Evolutionary conservation across 257 asterid genomes (phyloP), one percentile per base, ranked within the genome.

Genomic region (Plantago elongata): DNA sequence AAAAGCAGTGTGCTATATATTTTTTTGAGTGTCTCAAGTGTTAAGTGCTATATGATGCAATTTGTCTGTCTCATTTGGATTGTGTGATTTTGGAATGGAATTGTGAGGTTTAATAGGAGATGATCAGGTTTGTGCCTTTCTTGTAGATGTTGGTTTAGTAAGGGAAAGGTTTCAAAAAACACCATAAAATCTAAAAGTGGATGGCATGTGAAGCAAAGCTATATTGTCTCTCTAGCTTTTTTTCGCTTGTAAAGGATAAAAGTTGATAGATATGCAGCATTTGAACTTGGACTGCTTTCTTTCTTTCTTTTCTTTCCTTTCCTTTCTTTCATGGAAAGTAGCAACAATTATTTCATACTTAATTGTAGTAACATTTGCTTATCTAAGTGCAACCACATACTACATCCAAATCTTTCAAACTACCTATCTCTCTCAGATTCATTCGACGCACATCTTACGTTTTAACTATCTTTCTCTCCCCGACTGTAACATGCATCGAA

Each of bases 191-290:
- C 74, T 69, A 62, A 84, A 90, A 84, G 95, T 84, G 88, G 82
- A 72, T 64, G 72, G 85, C 92, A 87, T 84, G 95, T 90, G 97
- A 90, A 82, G 75, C 90, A 87, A 90, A 84, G 97, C 74, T 77
- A 83, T 72, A 69, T 77, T 87, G 96, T 87, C 96, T 81, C 86
- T 75, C 69, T 72, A 48, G 72, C 77, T 77, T 65, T 69, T 57
- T 66, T 72, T 69, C 68, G 2, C 40, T 34, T 54, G 67, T 51
- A 73, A 66, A 71, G 78, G 81, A 73, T 78, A 89, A 86, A 83
- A 85, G 72, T 68, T 62, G 67, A 60, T 74, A 68, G 66, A 74
- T 81, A 71, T 54, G 59, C 34, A 72, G 74, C 40, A 34, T 69
- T 55, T 73, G 84, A 78, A 82, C 14, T 79, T 81, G 82, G 94